phyloP scores from a whole-genome alignment of 2,329 filamentous ascomycete species.

The Cordyceps javanica region DNA sequence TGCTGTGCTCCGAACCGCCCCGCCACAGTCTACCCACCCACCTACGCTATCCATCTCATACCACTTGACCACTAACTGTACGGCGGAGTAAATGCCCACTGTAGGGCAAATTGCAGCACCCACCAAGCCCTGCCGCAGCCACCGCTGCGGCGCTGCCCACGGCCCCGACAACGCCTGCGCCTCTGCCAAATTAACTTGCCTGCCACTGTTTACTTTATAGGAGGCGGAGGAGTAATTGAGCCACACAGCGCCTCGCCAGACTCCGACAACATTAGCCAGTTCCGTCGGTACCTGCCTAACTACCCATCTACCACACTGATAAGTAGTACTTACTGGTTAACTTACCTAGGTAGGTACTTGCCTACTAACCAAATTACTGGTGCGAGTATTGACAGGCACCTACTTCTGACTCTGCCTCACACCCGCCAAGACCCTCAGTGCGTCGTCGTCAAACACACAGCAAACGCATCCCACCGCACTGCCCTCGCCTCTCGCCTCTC shows the following conservation, averaged over 20 bases:
- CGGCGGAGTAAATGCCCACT: neutral
- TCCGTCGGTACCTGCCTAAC: neutral
- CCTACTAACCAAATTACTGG: no score
- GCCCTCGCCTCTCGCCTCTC: neutral
- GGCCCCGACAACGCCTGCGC: neutral
- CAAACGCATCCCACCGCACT: slow-evolving; percentile 2
- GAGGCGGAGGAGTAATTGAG: no score
- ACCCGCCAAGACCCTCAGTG: neutral
- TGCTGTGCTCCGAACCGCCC: neutral
- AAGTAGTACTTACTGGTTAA: no score
- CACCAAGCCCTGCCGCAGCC: neutral
- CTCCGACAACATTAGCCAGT: no score
- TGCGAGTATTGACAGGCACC: no score
- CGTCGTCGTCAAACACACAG: neutral
- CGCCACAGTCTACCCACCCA: neutral
- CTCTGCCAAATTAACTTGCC: neutral
- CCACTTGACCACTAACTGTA: no score
- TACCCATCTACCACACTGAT: no score
- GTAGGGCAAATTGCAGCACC: neutral
- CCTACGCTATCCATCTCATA: no score
- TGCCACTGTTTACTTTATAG: no score
- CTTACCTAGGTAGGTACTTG: no score
- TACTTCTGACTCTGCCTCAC: neutral
- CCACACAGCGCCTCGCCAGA: no score
- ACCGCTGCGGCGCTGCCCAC: no score